Evolutionary conservation across 177 flowering plant species (phyloP), one percentile per base, ranked within the genome.

Genomic region (Telopea speciosissima): DNA sequence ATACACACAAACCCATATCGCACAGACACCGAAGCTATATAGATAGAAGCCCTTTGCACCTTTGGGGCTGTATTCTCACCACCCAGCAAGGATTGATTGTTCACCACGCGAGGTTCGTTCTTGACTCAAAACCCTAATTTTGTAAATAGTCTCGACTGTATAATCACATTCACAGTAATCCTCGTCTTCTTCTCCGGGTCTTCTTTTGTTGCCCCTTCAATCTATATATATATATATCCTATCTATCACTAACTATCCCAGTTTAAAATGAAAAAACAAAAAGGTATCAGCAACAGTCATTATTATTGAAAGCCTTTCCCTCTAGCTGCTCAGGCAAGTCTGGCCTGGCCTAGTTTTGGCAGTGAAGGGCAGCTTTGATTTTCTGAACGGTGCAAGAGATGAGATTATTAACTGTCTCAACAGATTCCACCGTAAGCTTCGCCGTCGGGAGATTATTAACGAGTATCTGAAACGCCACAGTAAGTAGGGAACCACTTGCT

Each of bases 41-140:
- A n/a, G n/a, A n/a, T n/a, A n/a, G n/a, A n/a, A n/a, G n/a, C n/a
- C n/a, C n/a, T n/a, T 3, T 13, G 12, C 14, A 11, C 54, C 19
- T 0, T 0, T 49, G 54, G 54, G 54, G 54, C 28, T 25, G 49
- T 13, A 7, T 45, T 56, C 76, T 78, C 68, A 81, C 68, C 88
- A 82, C 84, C 82, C 63, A 65, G 81, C 85, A 79, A 85, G 89
- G 89, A 80, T 73, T 82, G 26, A 74, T 59, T n/a, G n/a, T n/a
- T n/a, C n/a, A n/a, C n/a, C 42, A 69, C 78, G 77, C 81, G 89
- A 83, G 96, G 99, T 92, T 92, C 99, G 97, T 89, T 95, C 99
- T 95, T 92, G 99, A 95, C 99, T 93, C 91, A 75, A 36, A 67
- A 78, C 78, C 88, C 22, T n/a, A n/a, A 4, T 54, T 54, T 3